Conservation (phyloP, 805 yeast genomes). For the Saccharomycopsis synnaedendra region DNA sequence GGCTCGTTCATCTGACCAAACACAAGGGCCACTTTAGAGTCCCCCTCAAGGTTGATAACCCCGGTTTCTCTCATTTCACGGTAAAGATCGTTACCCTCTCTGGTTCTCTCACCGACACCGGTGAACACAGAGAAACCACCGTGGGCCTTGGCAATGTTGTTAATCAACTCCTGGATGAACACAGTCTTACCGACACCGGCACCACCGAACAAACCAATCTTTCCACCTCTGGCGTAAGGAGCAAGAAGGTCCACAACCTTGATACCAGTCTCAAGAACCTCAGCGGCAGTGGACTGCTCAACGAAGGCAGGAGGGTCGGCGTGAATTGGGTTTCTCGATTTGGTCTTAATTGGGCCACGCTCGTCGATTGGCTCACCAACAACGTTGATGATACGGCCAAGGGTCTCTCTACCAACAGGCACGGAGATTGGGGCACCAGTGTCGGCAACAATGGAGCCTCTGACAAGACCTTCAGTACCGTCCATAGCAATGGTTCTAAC, state of each 20-base stretch:
- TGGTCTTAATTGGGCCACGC: conserved; percentile 95
- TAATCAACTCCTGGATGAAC: conserved; percentile 97
- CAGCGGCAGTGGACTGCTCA: conserved; percentile 96
- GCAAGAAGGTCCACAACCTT: conserved; percentile 98
- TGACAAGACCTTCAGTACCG: conserved; percentile 99
- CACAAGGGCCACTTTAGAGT: conserved; percentile 97
- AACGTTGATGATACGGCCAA: conserved; percentile 97
- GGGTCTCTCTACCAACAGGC: conserved; percentile 98
- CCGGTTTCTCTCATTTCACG: conserved; percentile 99
- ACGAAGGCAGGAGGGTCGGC: conserved; percentile 95
- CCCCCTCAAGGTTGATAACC: conserved; percentile 99
- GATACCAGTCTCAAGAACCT: conserved; percentile 98
- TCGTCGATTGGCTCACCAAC: conserved; percentile 99
- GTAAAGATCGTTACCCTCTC: conserved; percentile 99
- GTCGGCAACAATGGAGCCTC: conserved; percentile 87
- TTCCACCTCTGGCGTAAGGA: conserved; percentile 99
- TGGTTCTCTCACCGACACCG: conserved; percentile 99
- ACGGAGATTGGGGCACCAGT: conserved; percentile 98
- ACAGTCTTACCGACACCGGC: conserved; percentile 99
- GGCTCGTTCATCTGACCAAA: conserved; percentile 99
- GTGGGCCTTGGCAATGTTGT: conserved; percentile 99
- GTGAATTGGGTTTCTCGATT: conserved; percentile 94
- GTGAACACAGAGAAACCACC: conserved; percentile 25
- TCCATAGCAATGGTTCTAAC: conserved; percentile 99
- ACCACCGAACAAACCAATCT: conserved; percentile 99